Evolutionary conservation across 345 rosid species (phyloP).

Genomic region (Schrenkiella parvula): DNA sequence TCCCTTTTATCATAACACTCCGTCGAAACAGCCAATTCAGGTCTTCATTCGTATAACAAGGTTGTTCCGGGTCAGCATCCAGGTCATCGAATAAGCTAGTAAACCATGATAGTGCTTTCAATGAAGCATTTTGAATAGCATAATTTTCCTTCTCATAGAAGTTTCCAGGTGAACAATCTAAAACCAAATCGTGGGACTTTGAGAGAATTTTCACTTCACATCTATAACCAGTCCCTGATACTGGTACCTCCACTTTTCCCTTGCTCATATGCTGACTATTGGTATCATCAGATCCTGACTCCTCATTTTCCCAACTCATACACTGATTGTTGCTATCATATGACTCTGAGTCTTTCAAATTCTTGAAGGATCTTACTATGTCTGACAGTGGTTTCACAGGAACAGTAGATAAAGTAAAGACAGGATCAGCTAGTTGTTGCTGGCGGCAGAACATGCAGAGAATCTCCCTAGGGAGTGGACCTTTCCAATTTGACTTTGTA

Average conservation of each 20-base stretch:
- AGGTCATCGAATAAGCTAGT: conserved; percentile 48
- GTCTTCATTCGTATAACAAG: conserved; percentile 26
- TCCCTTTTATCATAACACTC: neutral
- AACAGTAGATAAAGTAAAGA: conserved; percentile 35
- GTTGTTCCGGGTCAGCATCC: neutral
- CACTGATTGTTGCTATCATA: conserved; percentile 17
- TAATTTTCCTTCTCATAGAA: conserved; percentile 60
- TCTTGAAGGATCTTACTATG: conserved; percentile 44
- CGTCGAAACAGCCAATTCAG: conserved; percentile 24
- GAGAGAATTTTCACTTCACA: conserved; percentile 69
- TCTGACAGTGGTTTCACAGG: conserved; percentile 42
- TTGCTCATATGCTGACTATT: neutral
- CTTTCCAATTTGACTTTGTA: conserved; percentile 73
- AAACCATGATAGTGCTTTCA: conserved; percentile 73
- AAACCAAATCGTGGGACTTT: conserved; percentile 50
- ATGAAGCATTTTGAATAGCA: conserved; percentile 61
- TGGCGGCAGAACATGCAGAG: conserved; percentile 68
- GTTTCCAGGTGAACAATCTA: conserved; percentile 54
- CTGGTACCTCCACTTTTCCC: conserved; percentile 30
- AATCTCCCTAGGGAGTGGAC: conserved; percentile 70
- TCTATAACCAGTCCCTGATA: conserved; percentile 22
- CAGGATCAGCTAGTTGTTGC: conserved; percentile 76
- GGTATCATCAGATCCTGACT: conserved; percentile 28
- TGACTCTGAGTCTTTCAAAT: conserved; percentile 35
- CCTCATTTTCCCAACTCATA: conserved; percentile 11